These are phyloP conservation scores for Mortierella sp. DNA, from an alignment of 371 early-diverging fungal species.

Conservation along the genomic window DNA sequence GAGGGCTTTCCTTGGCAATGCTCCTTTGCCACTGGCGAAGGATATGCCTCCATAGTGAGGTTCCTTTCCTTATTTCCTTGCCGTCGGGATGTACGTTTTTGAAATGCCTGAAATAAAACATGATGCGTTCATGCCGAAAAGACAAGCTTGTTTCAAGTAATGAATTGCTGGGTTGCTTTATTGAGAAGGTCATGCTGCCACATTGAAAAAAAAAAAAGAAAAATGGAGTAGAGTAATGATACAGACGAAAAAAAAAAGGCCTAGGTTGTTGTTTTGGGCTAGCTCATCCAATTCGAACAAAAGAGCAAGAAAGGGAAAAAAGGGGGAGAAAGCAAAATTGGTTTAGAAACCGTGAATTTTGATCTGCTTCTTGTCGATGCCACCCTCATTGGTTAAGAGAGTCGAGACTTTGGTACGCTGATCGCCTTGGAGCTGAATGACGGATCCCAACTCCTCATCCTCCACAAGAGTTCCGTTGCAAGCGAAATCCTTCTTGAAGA, in stretches of 20 bases:
- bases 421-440: constrained; percentile 97
- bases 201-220: constrained; percentile 12
- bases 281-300: constrained; percentile 1
- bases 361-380: constrained; percentile 88
- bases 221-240: constrained; percentile 1
- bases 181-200: constrained; percentile 3
- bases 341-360: constrained; percentile 96
- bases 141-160: background rate
- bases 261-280: background rate
- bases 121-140: too few species aligned
- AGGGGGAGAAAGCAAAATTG: constrained; percentile 8
- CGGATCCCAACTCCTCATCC: constrained; percentile 91
- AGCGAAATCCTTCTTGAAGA: constrained; percentile 96
- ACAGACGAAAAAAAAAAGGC: background rate
- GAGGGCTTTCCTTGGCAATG: background rate
- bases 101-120: too few species aligned
- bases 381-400: constrained; percentile 79
- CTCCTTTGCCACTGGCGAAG: background rate
- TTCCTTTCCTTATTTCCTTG: background rate
- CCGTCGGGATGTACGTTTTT: too few species aligned
- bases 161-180: constrained; percentile 2
- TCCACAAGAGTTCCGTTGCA: constrained; percentile 96
- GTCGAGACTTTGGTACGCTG: constrained; percentile 89
- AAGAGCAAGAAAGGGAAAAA: background rate
- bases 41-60: too few species aligned